These are phyloP conservation scores for Phragmites australis DNA, from an alignment of 176 grass and related monocot species.

Conservation along the genomic window DNA sequence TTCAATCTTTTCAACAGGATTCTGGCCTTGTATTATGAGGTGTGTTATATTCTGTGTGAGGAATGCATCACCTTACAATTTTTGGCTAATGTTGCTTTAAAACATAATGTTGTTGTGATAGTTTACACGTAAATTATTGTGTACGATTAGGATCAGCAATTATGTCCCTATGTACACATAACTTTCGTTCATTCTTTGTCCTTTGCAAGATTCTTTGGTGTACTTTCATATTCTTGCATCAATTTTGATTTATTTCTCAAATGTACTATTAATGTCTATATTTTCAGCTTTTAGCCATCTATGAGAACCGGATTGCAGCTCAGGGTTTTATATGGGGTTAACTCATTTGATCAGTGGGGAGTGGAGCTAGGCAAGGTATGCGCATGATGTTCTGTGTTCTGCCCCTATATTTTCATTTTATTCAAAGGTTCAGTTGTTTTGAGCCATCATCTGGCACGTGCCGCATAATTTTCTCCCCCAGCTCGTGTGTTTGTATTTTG, in stretches of 20 bases:
- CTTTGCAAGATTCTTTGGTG: not conserved
- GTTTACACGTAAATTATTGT: not conserved
- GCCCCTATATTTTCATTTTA: not conserved
- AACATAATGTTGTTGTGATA: not conserved
- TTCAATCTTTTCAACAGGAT: slow-evolving; percentile 20
- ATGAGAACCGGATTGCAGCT: slow-evolving; percentile 87
- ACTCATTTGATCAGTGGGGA: slow-evolving; percentile 98
- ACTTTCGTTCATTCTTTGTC: not conserved
- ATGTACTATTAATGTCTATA: not conserved
- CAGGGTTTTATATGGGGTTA: slow-evolving; percentile 97
- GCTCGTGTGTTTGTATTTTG: slow-evolving; percentile 8
- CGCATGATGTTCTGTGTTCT: slow-evolving; percentile 23
- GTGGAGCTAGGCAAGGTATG: slow-evolving; percentile 96
- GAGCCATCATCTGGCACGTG: not conserved
- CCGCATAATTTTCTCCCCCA: not conserved
- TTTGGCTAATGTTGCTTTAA: not conserved
- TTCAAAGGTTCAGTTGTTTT: slow-evolving; percentile 11
- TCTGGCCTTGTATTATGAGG: not conserved
- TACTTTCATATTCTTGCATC: not conserved
- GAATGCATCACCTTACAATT: not conserved
- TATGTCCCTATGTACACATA: not conserved
- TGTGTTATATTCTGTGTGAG: slow-evolving; percentile 5
- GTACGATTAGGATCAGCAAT: not conserved
- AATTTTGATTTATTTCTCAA: not conserved
- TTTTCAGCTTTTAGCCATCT: slow-evolving; percentile 85